Evolutionary conservation across 2,329 filamentous ascomycete genomes (phyloP).

Genomic region (Epichloe uncinata): DNA sequence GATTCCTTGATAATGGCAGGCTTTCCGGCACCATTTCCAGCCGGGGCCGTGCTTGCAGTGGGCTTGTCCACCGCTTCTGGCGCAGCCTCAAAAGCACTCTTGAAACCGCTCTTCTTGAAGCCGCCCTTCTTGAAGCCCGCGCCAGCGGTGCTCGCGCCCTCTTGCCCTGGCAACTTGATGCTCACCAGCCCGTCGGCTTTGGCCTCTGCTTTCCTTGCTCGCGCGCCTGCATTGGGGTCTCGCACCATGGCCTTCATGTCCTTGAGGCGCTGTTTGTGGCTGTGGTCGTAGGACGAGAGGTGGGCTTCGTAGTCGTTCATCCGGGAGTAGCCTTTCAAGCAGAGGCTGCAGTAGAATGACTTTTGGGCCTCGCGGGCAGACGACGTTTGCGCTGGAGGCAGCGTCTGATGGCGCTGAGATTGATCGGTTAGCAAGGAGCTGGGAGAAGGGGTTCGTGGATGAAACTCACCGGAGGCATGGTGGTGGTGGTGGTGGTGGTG

Average conservation of each 20-base stretch:
- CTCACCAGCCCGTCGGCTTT: conserved; percentile 56
- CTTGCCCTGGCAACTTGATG: conserved; percentile 42
- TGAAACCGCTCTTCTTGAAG: conserved; percentile 76
- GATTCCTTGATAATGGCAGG: conserved; percentile 11
- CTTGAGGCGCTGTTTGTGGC: conserved; percentile 79
- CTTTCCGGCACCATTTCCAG: conserved; percentile 14
- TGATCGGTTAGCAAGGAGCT: too few species aligned
- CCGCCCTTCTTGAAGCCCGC: conserved; percentile 52
- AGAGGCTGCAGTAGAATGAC: conserved; percentile 76
- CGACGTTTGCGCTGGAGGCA: conserved; percentile 44
- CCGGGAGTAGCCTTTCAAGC: conserved; percentile 85
- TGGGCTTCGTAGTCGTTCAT: conserved; percentile 96
- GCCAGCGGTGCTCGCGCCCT: conserved; percentile 13
- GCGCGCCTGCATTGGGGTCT: conserved; percentile 51
- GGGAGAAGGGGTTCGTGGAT: not conserved
- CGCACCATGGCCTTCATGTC: conserved; percentile 78
- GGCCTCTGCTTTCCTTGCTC: conserved; percentile 56
- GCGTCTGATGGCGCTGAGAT: conserved; percentile 39
- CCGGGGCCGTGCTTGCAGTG: not conserved
- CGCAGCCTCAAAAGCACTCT: conserved; percentile 55
- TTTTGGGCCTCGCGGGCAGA: conserved; percentile 64
- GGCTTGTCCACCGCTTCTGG: conserved; percentile 16
- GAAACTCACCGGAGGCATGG: conserved; percentile 41
- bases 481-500: conserved; percentile 8
- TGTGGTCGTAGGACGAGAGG: conserved; percentile 87